Conservation (phyloP, 2,329 filamentous ascomycete species). For the Cordyceps cicadae region DNA sequence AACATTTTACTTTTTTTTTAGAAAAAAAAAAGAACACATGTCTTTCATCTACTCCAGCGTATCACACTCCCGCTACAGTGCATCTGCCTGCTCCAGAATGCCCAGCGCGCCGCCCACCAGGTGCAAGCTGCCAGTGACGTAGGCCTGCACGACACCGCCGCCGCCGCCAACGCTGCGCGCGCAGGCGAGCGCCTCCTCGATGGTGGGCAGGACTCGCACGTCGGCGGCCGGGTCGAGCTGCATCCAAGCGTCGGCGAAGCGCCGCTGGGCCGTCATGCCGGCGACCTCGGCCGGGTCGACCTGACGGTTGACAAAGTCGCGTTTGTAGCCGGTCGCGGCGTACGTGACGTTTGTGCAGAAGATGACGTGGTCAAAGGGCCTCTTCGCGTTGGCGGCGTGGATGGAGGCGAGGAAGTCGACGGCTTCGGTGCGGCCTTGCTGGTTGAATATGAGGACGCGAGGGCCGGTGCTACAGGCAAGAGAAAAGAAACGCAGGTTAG, state of each 20-base stretch:
- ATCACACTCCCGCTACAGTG: slow-evolving; percentile 21
- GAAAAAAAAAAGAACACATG: too few relatives aligned
- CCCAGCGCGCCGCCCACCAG: slow-evolving; percentile 49
- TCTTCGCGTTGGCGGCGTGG: slow-evolving; percentile 24
- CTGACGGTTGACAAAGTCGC: slow-evolving; percentile 50
- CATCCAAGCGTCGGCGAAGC: slow-evolving; percentile 44
- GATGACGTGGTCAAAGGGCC: slow-evolving; percentile 61
- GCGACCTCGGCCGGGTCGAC: slow-evolving; percentile 43
- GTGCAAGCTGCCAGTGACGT: slow-evolving; percentile 57
- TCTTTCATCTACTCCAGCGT: background rate
- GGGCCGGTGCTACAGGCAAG: slow-evolving; percentile 24
- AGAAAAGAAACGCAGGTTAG: too few relatives aligned
- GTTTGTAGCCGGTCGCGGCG: slow-evolving; percentile 41
- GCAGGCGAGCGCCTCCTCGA: slow-evolving; percentile 46
- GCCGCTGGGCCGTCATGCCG: slow-evolving; percentile 43
- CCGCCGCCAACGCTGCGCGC: slow-evolving; percentile 30
- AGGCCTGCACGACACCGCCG: slow-evolving; percentile 34
- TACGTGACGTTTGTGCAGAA: slow-evolving; percentile 73
- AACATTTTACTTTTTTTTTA: background rate
- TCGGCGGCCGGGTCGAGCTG: slow-evolving; percentile 37
- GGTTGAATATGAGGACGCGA: slow-evolving; percentile 76
- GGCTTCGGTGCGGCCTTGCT: slow-evolving; percentile 53
- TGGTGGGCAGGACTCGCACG: slow-evolving; percentile 41
- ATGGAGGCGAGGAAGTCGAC: slow-evolving; percentile 46
- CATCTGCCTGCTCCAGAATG: slow-evolving; percentile 39